Conservation (phyloP, 768 basidiomycete genomes). For the Omphalotus guepiniiformis region DNA sequence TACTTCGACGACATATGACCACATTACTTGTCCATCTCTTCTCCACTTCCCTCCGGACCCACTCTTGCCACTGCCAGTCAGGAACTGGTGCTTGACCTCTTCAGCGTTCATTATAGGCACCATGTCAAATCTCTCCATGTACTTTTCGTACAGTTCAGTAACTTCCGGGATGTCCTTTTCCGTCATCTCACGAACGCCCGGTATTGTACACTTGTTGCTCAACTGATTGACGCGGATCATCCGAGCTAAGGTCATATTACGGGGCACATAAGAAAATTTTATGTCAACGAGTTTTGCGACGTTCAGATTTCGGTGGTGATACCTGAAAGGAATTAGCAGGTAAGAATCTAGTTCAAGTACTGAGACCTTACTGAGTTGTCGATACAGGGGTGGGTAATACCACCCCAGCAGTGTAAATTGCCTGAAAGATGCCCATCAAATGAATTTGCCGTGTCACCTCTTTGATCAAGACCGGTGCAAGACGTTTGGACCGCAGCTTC, state of each 20-base stretch:
- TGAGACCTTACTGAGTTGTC: constrained; percentile 61
- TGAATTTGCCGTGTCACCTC: constrained; percentile 94
- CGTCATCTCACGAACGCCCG: constrained; percentile 86
- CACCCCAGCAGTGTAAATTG: constrained; percentile 93
- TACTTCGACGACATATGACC: constrained; percentile 98
- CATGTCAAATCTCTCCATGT: constrained; percentile 86
- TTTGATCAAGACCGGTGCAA: constrained; percentile 95
- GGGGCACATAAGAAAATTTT: constrained; percentile 83
- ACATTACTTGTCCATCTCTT: constrained; percentile 82
- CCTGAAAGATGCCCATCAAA: constrained; percentile 89
- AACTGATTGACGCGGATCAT: constrained; percentile 78
- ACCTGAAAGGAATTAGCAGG: constrained; percentile 41
- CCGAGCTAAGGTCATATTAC: constrained; percentile 86
- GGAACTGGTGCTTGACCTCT: constrained; percentile 83
- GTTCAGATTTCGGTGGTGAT: constrained; percentile 90
- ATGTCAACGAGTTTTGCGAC: constrained; percentile 89
- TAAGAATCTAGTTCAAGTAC: neutral
- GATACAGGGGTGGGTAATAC: constrained; percentile 92
- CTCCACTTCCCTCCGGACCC: constrained; percentile 44
- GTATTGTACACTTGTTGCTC: constrained; percentile 42
- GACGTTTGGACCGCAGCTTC: constrained; percentile 90
- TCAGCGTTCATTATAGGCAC: constrained; percentile 66
- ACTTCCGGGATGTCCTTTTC: constrained; percentile 72
- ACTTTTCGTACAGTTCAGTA: constrained; percentile 63
- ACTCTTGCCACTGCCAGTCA: constrained; percentile 75